Base-by-base conservation (phyloP, 805 yeast species). In the Lipomyces yamanashiensis region DNA sequence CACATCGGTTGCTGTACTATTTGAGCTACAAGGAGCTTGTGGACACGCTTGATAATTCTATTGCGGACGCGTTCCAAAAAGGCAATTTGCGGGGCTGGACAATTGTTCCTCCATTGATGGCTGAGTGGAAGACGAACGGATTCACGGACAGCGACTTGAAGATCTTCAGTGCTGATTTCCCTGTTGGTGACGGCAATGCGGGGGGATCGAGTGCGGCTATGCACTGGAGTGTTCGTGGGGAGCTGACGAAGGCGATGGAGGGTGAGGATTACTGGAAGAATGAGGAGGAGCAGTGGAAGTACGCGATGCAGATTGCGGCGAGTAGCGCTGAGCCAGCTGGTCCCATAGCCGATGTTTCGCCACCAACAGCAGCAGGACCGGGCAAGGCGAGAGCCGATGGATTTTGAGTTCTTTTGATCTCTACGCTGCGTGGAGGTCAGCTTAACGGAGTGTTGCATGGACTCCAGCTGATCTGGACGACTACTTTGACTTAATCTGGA, bases 71-170 rank as follows among this genome's bases (percentile, higher is more conserved):
- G 4, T 28, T 61, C 34, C 33, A 39, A 44, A 40, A 52, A 13
- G 64, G 64, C 50, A n/a, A 23, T 10, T 23, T 61, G 9, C 53
- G 56, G 3, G 64, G 64, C 1, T 61, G 58, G 55, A 51, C 57
- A 5, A 51, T 61, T 41, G 34, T 40, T 1, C 64, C 61, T 0
- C 61, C 61, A 10, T n/a, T 61, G 10, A 43, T 61, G 56, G 45
- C 50, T n/a, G 62, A 57, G 23, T 61, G 64, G 64, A 56, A 56
- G 55, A 39, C 54, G 5, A 44, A 51, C 33, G 61, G 61, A 28
- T n/a, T 15, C 9, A 33, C 36, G 34, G 64, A 56, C 34, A 45
- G 54, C n/a, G 59, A 61, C 21, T 48, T 59, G 33, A 48, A 49
- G 23, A 39, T n/a, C 40, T 36, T 52, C 6, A n/a, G 13, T 12